These are phyloP conservation scores for Cyclospora cayetanensis DNA, from an alignment of 169 alveolate genomes.

Conservation along the genomic window DNA sequence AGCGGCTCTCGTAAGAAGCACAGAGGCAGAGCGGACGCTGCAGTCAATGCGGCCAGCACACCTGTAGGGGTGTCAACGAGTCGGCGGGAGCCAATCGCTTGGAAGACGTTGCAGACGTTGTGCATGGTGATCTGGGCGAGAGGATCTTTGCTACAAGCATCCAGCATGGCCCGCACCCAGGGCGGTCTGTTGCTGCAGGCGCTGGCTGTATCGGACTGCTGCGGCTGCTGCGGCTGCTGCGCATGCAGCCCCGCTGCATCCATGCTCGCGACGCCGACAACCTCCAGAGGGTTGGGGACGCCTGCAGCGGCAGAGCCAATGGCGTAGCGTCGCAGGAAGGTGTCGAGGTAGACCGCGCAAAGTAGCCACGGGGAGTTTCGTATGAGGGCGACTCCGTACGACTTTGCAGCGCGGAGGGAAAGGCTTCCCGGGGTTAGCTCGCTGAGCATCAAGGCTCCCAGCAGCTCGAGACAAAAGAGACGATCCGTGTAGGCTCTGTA, in stretches of 20 bases:
- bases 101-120: conserved; percentile 44
- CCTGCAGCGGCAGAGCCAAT: conserved; percentile 51
- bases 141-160: conserved; percentile 54
- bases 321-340: conserved; percentile 52
- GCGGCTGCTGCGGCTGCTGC: conserved; percentile 42
- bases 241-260: neutral
- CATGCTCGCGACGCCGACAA: conserved; percentile 38
- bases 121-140: conserved; percentile 39
- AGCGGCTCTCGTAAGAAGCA: too few species aligned
- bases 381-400: conserved; percentile 12
- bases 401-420: conserved; percentile 24
- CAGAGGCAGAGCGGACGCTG: neutral
- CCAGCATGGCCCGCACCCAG: conserved; percentile 14
- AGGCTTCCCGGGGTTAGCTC: conserved; percentile 57
- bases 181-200: neutral
- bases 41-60: too few species aligned
- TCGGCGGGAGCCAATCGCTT: conserved; percentile 46
- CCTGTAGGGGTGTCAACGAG: conserved; percentile 54
- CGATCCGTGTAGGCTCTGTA: conserved; percentile 54
- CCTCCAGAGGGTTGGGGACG: conserved; percentile 49
- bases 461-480: conserved; percentile 32
- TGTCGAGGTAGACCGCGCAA: conserved; percentile 54
- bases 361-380: conserved; percentile 42
- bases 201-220: conserved; percentile 35
- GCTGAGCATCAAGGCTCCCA: conserved; percentile 44